Percentiles rank a stretch among this genome's conserved stretches.
phyloP scores from a whole-genome alignment of 106 monocot genomes.

The Dendrobium huoshanense region DNA sequence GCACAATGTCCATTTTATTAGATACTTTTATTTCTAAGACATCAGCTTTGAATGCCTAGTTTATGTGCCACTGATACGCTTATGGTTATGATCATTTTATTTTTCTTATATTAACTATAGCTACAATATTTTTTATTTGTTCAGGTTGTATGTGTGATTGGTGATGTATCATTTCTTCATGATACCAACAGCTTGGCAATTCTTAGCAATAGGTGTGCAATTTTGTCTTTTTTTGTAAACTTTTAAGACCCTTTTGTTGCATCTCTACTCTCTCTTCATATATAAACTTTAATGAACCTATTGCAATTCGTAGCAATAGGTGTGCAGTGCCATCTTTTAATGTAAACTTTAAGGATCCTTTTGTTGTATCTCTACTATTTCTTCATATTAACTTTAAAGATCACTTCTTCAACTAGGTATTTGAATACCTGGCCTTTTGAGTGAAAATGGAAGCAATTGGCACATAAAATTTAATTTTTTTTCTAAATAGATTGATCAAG shows the following conservation, averaged over 20 bases:
- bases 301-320: too few species aligned
- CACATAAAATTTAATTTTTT: too few species aligned
- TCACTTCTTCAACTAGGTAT: too few species aligned
- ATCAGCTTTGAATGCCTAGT: neutral
- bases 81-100: neutral
- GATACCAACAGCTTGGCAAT: conserved; percentile 92
- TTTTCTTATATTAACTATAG: neutral
- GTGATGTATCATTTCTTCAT: conserved; percentile 97
- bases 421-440: too few species aligned
- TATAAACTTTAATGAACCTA: neutral
- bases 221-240: neutral
- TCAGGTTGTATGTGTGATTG: conserved; percentile 84
- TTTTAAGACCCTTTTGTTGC: neutral
- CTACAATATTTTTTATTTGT: conserved; percentile 8
- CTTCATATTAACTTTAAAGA: too few species aligned
- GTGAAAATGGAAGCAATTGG: too few species aligned
- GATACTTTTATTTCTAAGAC: neutral
- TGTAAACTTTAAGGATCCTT: too few species aligned
- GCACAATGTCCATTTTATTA: neutral
- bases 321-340: too few species aligned
- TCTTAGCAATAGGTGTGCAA: conserved; percentile 65
- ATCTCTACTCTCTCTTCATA: neutral
- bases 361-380: too few species aligned
- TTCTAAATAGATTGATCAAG: neutral
- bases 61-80: neutral